Conservation (phyloP, 108 stramenopile species). For the Asterionellopsis glacialis region DNA sequence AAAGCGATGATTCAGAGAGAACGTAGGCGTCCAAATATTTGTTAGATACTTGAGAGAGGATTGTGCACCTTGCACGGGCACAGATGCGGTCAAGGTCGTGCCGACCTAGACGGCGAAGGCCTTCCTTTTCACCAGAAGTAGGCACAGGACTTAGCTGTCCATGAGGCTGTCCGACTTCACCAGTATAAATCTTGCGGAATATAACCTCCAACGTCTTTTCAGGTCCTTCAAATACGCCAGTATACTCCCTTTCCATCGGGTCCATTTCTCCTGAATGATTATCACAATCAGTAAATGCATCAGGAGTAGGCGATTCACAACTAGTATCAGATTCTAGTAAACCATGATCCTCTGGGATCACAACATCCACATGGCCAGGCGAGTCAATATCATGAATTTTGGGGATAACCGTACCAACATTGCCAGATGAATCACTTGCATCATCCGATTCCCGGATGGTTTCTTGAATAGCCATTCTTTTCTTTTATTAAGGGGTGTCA, state of each 20-base stretch:
- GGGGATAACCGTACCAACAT: too few relatives aligned
- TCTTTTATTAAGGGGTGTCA: conserved; percentile 28
- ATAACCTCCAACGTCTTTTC: conserved; percentile 86
- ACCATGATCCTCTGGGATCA: neutral
- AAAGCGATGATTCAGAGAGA: conserved; percentile 94
- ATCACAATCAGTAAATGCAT: conserved; percentile 10
- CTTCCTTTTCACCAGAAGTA: conserved; percentile 37
- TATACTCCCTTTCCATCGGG: conserved; percentile 62
- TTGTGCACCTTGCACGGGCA: conserved; percentile 92
- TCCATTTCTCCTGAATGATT: conserved; percentile 56
- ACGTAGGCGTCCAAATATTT: conserved; percentile 96
- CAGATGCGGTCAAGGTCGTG: conserved; percentile 89
- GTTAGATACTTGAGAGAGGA: conserved; percentile 89
- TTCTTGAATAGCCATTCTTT: neutral
- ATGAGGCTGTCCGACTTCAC: conserved; percentile 17
- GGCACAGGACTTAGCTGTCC: conserved; percentile 14
- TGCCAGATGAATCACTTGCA: too few relatives aligned
- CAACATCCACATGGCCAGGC: too few relatives aligned
- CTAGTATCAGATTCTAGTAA: neutral
- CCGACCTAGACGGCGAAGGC: conserved; percentile 80
- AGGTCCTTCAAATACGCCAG: conserved; percentile 83
- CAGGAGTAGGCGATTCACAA: neutral
- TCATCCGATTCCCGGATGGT: neutral
- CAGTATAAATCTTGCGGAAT: conserved; percentile 57
- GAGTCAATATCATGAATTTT: too few relatives aligned